Conservation (phyloP, 2,329 filamentous ascomycete genomes). For the Botrytis fragariae region DNA sequence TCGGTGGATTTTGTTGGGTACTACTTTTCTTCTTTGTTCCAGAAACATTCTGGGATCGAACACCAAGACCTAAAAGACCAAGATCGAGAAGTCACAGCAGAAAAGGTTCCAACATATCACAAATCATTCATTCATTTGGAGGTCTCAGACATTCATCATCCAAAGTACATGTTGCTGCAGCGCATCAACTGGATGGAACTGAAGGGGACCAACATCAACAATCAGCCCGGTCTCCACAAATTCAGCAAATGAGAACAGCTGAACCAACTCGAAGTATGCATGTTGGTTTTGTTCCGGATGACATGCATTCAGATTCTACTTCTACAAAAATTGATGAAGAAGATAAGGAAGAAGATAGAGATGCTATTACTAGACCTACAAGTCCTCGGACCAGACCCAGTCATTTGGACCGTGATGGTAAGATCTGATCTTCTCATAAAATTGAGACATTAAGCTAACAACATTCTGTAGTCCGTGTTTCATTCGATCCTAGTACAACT, state of each 20-base stretch:
- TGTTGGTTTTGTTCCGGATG: conserved; percentile 54
- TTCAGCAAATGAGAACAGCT: background rate
- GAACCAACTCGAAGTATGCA: conserved; percentile 41
- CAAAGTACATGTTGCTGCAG: background rate
- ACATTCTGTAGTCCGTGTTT: background rate
- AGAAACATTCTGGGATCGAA: conserved; percentile 93
- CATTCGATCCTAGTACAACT: background rate
- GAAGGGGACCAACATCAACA: background rate
- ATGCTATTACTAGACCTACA: conserved; percentile 6
- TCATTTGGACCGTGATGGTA: background rate
- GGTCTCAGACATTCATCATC: conserved; percentile 17
- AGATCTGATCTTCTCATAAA: background rate
- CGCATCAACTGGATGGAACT: conserved; percentile 7
- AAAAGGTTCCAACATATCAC: conserved; percentile 23
- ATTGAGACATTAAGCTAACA: background rate
- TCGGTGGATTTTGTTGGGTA: conserved; percentile 67
- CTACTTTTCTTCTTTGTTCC: conserved; percentile 88
- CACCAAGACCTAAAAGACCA: conserved; percentile 48
- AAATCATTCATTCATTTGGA: conserved; percentile 25
- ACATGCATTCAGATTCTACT: conserved; percentile 18
- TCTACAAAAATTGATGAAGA: conserved; percentile 10
- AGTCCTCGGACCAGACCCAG: background rate
- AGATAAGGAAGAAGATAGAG: background rate
- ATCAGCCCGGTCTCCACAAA: background rate
- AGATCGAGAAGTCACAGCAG: conserved; percentile 23